Conservation (phyloP, 176 grass and related monocot genomes). For the Guadua angustifolia region DNA sequence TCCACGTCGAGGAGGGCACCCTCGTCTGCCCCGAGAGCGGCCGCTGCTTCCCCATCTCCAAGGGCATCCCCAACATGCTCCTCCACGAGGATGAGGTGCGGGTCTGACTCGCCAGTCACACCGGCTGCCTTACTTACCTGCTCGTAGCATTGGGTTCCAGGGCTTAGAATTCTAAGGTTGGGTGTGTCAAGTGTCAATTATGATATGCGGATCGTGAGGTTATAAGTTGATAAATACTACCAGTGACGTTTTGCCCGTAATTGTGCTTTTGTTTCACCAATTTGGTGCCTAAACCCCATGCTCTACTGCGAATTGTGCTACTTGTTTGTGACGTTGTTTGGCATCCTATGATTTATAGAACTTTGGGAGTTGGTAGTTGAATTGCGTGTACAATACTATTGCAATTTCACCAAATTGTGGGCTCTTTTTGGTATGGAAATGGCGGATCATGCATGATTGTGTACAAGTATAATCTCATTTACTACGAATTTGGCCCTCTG, state of each 20-base stretch:
- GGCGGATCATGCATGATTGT: background rate
- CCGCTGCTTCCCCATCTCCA: conserved; percentile 79
- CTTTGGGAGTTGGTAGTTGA: background rate
- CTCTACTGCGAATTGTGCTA: too few relatives aligned
- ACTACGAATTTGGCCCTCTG: background rate
- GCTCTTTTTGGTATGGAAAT: background rate
- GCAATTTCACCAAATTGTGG: background rate
- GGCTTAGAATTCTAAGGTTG: background rate
- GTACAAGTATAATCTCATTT: background rate
- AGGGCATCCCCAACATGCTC: conserved; percentile 99
- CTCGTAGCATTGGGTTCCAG: conserved; percentile 12
- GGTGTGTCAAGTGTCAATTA: too few relatives aligned
- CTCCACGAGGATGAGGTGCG: conserved; percentile 94
- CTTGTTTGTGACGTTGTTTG: too few relatives aligned
- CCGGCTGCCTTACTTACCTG: conserved; percentile 9
- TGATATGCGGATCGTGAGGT: too few relatives aligned
- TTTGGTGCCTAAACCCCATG: too few relatives aligned
- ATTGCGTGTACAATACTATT: background rate
- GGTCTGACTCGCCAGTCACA: background rate
- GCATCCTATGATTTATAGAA: background rate
- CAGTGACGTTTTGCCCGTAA: too few relatives aligned
- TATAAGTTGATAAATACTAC: too few relatives aligned
- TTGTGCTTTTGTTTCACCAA: too few relatives aligned
- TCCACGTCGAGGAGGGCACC: conserved; percentile 80
- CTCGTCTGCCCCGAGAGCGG: conserved; percentile 85